Evolutionary conservation across 768 basidiomycete species (phyloP).

Genomic region (Tylopilus subfusipes): DNA sequence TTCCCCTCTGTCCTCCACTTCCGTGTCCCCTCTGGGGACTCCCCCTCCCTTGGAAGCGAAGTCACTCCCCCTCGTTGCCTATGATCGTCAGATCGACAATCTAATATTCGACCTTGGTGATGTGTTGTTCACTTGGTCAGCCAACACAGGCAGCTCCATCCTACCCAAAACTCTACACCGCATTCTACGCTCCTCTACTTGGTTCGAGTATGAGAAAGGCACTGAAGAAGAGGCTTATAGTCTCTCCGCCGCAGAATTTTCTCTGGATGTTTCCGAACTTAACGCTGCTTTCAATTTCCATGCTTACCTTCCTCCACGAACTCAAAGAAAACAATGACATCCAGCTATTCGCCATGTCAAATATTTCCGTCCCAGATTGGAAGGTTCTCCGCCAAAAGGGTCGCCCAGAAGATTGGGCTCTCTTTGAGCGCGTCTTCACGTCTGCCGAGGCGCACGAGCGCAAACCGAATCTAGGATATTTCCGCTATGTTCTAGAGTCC

Average conservation of each 20-base stretch:
- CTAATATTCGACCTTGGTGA: slow-evolving; percentile 23
- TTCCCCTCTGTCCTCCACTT: not conserved
- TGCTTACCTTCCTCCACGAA: slow-evolving; percentile 16
- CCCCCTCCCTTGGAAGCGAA: slow-evolving; percentile 5
- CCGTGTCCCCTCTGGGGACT: slow-evolving; percentile 1
- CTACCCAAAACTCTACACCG: slow-evolving; percentile 6
- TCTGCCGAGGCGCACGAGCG: slow-evolving; percentile 16
- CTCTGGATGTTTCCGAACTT: slow-evolving; percentile 13
- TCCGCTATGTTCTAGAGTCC: slow-evolving; percentile 12
- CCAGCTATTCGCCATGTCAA: slow-evolving; percentile 22
- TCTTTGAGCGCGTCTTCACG: slow-evolving; percentile 21
- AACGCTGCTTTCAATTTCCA: slow-evolving; percentile 9
- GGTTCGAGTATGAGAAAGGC: slow-evolving; percentile 25
- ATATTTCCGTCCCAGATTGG: slow-evolving; percentile 22
- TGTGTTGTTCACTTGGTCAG: slow-evolving; percentile 23
- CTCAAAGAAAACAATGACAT: slow-evolving; percentile 7
- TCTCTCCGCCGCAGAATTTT: slow-evolving; percentile 12
- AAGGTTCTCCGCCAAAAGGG: slow-evolving; percentile 16
- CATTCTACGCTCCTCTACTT: slow-evolving; percentile 14
- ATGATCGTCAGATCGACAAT: slow-evolving; percentile 20
- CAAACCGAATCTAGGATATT: slow-evolving; percentile 21
- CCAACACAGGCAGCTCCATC: slow-evolving; percentile 12
- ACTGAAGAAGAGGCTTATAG: slow-evolving; percentile 8
- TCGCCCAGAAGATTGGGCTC: slow-evolving; percentile 13
- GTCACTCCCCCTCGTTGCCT: not conserved